Evolutionary conservation across 176 grass and related monocot species (phyloP).

Genomic region (Oryza meyeriana): DNA sequence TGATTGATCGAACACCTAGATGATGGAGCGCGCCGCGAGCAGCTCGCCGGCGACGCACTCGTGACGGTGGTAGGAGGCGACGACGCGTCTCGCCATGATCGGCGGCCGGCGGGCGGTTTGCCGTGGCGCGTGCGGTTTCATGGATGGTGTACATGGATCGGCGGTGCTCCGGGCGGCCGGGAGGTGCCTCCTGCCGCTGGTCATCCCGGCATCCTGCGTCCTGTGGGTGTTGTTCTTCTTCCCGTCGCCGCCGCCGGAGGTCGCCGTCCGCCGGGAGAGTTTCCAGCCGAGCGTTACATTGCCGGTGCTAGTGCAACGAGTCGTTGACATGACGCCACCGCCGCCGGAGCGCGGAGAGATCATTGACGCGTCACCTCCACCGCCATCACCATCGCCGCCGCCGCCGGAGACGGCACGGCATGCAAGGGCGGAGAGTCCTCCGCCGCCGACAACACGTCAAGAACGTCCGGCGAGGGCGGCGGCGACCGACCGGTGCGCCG

Average conservation of each 20-base stretch:
- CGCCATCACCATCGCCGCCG: background rate
- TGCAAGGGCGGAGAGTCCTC: background rate
- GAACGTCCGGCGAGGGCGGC: background rate
- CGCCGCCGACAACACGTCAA: background rate
- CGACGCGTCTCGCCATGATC: background rate
- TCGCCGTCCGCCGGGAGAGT: background rate
- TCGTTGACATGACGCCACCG: background rate
- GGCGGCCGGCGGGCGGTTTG: background rate
- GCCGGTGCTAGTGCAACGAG: background rate
- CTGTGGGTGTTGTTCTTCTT: constrained; percentile 34
- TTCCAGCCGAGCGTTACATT: background rate
- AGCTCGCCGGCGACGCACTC: background rate
- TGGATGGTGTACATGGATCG: constrained; percentile 16
- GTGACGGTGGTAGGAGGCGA: background rate
- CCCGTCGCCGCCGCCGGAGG: background rate
- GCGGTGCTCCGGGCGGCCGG: constrained; percentile 13
- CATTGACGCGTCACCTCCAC: background rate
- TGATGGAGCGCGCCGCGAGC: too few species aligned
- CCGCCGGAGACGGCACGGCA: background rate
- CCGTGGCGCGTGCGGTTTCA: background rate
- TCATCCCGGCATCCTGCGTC: constrained; percentile 35
- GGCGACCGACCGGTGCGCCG: constrained; percentile 32
- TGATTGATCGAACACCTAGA: background rate
- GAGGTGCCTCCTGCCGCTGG: constrained; percentile 23
- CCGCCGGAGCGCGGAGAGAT: background rate